phyloP scores from a whole-genome alignment of 768 basidiomycete genomes.

The Hericium rajendrae region DNA sequence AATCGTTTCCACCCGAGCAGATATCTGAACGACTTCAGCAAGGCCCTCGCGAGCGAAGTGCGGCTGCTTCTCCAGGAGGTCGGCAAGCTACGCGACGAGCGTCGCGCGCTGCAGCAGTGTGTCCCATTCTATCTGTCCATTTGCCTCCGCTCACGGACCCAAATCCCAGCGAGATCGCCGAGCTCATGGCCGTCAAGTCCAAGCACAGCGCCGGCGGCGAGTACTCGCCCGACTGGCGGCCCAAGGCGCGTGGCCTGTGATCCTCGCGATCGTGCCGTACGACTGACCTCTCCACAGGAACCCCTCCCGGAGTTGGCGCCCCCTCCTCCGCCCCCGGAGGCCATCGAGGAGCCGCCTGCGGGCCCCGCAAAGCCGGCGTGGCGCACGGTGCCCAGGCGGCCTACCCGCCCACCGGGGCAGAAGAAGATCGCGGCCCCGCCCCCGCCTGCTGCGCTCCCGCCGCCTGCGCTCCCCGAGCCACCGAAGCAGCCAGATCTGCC shows the following conservation, averaged over 20 bases:
- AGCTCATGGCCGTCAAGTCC: conserved; percentile 73
- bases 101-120: conserved; percentile 46
- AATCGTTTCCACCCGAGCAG: conserved; percentile 18
- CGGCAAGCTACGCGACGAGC: conserved; percentile 50
- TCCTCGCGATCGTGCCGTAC: not conserved
- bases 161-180: conserved; percentile 62
- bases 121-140: conserved; percentile 13
- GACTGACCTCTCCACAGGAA: conserved; percentile 10
- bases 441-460: conserved; percentile 31
- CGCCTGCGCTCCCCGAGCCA: conserved; percentile 19
- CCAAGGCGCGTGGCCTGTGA: conserved; percentile 34
- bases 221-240: conserved; percentile 66
- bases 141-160: not conserved
- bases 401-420: conserved; percentile 27
- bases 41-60: conserved; percentile 52
- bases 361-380: conserved; percentile 58
- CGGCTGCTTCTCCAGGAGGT: conserved; percentile 52
- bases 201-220: conserved; percentile 78
- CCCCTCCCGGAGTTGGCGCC: conserved; percentile 14
- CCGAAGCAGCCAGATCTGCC: conserved; percentile 40
- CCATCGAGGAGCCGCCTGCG: conserved; percentile 32
- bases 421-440: conserved; percentile 27
- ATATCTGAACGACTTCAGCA: conserved; percentile 54
- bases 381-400: conserved; percentile 62
- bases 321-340: conserved; percentile 32